These are phyloP conservation scores for Pyrus betulifolia DNA, from an alignment of 306 rosid species.

Conservation along the genomic window DNA sequence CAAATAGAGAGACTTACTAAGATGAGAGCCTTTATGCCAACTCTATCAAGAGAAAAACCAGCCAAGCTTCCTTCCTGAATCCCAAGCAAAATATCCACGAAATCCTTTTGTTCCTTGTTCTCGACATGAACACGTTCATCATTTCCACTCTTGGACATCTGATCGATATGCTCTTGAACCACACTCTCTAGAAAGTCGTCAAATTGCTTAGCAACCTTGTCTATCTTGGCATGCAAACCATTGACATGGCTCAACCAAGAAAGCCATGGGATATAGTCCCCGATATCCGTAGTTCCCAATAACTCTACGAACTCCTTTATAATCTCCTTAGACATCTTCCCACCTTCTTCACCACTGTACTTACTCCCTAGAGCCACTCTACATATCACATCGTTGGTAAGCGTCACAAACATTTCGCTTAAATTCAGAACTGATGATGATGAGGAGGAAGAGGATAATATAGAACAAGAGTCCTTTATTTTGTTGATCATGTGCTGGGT, in stretches of 20 bases:
- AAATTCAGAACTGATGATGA: conserved; percentile 21
- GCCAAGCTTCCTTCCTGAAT: conserved; percentile 14
- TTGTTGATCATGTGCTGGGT: conserved; percentile 1
- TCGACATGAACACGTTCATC: not conserved
- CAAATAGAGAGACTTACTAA: conserved; percentile 20
- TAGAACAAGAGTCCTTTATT: conserved; percentile 2
- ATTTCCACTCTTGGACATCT: not conserved
- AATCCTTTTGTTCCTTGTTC: conserved; percentile 9
- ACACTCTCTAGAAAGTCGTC: conserved; percentile 41
- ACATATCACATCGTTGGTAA: conserved; percentile 37
- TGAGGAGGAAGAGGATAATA: too few species aligned
- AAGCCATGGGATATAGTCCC: conserved; percentile 55
- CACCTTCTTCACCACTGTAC: conserved; percentile 20
- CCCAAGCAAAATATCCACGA: conserved; percentile 46
- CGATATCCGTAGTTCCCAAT: conserved; percentile 25
- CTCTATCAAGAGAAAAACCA: conserved; percentile 37
- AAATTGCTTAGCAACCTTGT: conserved; percentile 28
- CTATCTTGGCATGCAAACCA: conserved; percentile 34
- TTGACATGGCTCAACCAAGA: conserved; percentile 25
- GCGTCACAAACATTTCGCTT: conserved; percentile 13
- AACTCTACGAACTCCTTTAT: conserved; percentile 18
- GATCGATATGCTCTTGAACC: conserved; percentile 33
- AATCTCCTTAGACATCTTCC: conserved; percentile 14
- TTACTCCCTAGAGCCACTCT: conserved; percentile 50
- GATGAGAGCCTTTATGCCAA: conserved; percentile 34